A percentile compares a stretch with the other conserved stretches of the same genome.
Evolutionary conservation across 768 basidiomycete genomes (phyloP).

Genomic region (Trametes punicea): DNA sequence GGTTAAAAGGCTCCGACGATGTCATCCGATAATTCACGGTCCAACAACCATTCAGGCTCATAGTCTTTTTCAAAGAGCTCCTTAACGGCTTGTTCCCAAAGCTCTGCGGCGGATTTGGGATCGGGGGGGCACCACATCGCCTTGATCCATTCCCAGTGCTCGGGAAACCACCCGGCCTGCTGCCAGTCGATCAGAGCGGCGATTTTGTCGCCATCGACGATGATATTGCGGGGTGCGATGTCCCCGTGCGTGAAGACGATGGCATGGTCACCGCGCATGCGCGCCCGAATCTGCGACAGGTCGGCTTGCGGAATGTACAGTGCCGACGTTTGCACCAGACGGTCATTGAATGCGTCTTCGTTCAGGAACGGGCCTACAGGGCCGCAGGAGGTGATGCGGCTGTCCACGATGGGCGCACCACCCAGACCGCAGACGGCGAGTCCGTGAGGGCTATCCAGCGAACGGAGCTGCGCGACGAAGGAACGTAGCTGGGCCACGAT

Average conservation of each 20-base stretch:
- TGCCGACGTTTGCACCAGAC: not conserved
- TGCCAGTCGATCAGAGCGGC: conserved; percentile 38
- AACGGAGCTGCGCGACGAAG: not conserved
- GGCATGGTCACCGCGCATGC: not conserved
- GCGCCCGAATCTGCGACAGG: not conserved
- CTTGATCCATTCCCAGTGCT: conserved; percentile 33
- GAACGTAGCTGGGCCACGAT: not conserved
- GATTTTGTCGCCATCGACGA: conserved; percentile 32
- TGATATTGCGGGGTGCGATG: conserved; percentile 40
- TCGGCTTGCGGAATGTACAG: not conserved
- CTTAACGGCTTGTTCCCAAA: not conserved
- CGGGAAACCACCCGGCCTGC: conserved; percentile 35
- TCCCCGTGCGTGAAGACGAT: conserved; percentile 39
- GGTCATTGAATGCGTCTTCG: not conserved
- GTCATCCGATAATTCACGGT: not conserved
- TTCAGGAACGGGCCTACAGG: not conserved
- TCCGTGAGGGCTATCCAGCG: not conserved
- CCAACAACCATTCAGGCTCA: not conserved
- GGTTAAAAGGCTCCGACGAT: not conserved
- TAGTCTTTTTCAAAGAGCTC: not conserved
- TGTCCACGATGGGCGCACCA: not conserved
- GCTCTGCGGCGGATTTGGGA: not conserved
- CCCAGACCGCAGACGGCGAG: not conserved
- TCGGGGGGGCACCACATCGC: conserved; percentile 21
- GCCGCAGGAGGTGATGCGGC: not conserved